A percentile compares a stretch with the other conserved stretches of the same genome.
Evolutionary conservation across 345 rosid species (phyloP).

Genomic region (Cardamine resedifolia): DNA sequence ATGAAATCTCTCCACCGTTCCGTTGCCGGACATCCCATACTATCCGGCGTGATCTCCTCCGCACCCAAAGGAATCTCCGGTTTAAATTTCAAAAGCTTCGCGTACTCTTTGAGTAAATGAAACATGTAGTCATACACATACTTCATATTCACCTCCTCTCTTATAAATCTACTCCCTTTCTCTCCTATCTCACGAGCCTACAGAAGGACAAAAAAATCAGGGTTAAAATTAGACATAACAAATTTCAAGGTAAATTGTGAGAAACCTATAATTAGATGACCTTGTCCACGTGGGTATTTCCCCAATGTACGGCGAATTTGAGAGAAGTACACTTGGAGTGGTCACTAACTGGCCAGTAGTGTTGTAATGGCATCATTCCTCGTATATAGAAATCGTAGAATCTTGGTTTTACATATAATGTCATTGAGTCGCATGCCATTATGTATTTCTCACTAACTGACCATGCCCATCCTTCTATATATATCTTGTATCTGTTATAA

Average conservation of each 20-base stretch:
- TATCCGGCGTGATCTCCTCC: constrained; percentile 50
- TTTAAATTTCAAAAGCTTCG: constrained; percentile 58
- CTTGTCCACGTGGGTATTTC: constrained; percentile 45
- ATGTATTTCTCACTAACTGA: constrained; percentile 80
- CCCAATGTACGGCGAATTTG: constrained; percentile 80
- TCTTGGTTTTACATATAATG: constrained; percentile 47
- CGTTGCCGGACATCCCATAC: constrained; percentile 41
- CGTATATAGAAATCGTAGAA: constrained; percentile 65
- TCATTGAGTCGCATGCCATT: constrained; percentile 65
- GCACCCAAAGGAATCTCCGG: constrained; percentile 48
- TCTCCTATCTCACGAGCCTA: constrained; percentile 70
- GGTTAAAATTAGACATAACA: background rate
- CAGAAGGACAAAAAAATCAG: background rate
- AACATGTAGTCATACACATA: constrained; percentile 74
- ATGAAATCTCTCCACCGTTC: constrained; percentile 48
- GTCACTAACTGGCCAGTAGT: constrained; percentile 68
- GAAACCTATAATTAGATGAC: background rate
- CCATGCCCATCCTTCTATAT: constrained; percentile 74
- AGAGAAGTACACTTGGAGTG: constrained; percentile 52
- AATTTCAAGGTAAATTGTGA: background rate
- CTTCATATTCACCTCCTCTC: constrained; percentile 56
- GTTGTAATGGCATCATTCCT: constrained; percentile 63
- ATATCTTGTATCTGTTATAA: constrained; percentile 58
- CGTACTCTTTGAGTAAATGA: constrained; percentile 58
- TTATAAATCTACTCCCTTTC: constrained; percentile 51